Evolutionary conservation across 257 asterid genomes (phyloP).

Genomic region (Capsicum pubescens): DNA sequence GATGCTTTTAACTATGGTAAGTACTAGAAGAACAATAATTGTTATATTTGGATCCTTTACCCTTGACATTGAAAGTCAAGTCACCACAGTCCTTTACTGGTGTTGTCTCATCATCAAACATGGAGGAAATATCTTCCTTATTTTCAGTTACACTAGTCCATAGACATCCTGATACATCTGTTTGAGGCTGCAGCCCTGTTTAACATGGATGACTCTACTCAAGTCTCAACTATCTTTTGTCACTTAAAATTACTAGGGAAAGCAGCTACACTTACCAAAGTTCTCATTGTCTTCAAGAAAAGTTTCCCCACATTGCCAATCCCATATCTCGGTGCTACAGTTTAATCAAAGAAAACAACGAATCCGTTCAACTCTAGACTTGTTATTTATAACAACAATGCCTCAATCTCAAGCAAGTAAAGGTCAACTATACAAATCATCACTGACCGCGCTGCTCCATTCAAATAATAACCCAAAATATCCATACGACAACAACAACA

Average conservation of each 20-base stretch:
- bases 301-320: conserved; percentile 33
- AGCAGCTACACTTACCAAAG: conserved; percentile 23
- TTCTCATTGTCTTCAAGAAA: conserved; percentile 30
- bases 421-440: not conserved
- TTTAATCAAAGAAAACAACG: conserved; percentile 22
- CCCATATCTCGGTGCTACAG: conserved; percentile 34
- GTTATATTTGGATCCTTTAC: conserved; percentile 28
- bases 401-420: not conserved
- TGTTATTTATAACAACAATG: not conserved
- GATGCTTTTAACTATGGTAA: not conserved
- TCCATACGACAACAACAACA: not conserved
- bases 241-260: not conserved
- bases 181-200: conserved; percentile 1
- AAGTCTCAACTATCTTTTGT: not conserved
- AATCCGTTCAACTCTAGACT: conserved; percentile 1
- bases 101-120: conserved; percentile 35
- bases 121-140: conserved; percentile 31
- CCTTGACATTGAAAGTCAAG: conserved; percentile 26
- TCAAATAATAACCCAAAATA: not conserved
- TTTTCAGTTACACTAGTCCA: conserved; percentile 31
- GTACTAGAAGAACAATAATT: not conserved
- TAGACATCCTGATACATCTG: conserved; percentile 33
- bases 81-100: conserved; percentile 43
- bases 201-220: not conserved
- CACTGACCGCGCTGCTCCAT: not conserved